Base-by-base conservation (phyloP, 192 early-diverging fungal species). In the Pilobolus umbonatus region DNA sequence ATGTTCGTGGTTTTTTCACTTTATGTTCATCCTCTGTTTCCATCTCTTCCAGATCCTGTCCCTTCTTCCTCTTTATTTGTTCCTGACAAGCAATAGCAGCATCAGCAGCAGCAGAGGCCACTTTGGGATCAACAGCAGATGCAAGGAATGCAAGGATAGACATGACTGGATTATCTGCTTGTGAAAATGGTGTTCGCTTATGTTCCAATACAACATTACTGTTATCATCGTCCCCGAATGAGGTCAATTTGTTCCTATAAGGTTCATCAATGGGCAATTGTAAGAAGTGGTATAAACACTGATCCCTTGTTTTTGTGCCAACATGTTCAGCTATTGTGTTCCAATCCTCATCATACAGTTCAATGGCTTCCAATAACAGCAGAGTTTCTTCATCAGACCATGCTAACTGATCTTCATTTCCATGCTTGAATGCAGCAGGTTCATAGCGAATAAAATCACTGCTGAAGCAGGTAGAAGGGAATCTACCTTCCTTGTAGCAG, bases 301-400 rank as follows among this genome's bases (percentile, higher is more conserved):
- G 87, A 52, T 96, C 93, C 49, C 91, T 86, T 5, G 88, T 89
- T 30, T 88, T 77, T 11, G 92, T 93, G 11, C 52, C 52, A 15
- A 99, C 93, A 62, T 98, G 93, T 40, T 93, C 91, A 14, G 95
- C 85, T 56, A 99, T 86, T 28, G 82, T 80, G 61, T 84, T 86
- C 97, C 97, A 99, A 68, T 98, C 93, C 52, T 97, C 90, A 46
- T 96, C 91, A 76, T 79, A 96, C 75, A 97, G 73, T 64, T 99
- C 97, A 24, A 99, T 71, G 1, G 86, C 97, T 75, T 99, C 97
- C 31, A 99, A 73, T 38, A 99, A 71, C 31, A 94, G 71, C 15
- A 96, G 71, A 3, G 84, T 90, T 64, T 99, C 97, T 75, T 96
- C 88, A 52, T 97, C 93, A 5, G 78, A 84, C 97, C 97, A 99